These are phyloP conservation scores for Cucumis melo DNA, from an alignment of 306 rosid genomes.

Conservation along the genomic window DNA sequence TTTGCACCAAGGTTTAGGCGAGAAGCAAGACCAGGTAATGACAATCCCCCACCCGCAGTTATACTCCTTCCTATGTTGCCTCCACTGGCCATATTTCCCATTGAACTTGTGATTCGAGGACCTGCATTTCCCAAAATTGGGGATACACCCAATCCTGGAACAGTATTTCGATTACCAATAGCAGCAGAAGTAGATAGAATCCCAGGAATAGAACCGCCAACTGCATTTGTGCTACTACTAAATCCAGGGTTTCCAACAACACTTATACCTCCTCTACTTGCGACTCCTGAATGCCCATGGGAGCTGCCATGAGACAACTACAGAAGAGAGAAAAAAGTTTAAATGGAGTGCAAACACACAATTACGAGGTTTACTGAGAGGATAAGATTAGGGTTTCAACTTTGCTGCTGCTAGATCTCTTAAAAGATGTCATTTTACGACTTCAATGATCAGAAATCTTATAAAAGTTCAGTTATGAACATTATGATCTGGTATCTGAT, in stretches of 20 bases:
- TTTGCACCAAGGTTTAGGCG: constrained; percentile 66
- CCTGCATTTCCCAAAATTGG: constrained; percentile 77
- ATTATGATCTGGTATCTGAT: neutral
- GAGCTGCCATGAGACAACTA: constrained; percentile 88
- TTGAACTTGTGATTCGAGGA: constrained; percentile 77
- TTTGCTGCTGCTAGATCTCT: neutral
- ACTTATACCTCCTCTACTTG: constrained; percentile 96
- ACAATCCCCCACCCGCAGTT: constrained; percentile 71
- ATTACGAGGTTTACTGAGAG: constrained; percentile 8
- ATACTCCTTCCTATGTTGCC: constrained; percentile 67
- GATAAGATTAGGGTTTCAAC: neutral
- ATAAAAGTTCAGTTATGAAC: neutral
- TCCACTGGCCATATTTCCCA: constrained; percentile 89
- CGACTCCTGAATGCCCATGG: constrained; percentile 76
- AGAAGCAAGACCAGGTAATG: constrained; percentile 81
- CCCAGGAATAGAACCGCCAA: constrained; percentile 96
- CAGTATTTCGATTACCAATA: constrained; percentile 83
- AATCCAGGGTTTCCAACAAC: constrained; percentile 89
- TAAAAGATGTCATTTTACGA: neutral
- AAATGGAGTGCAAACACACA: neutral
- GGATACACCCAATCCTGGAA: constrained; percentile 85
- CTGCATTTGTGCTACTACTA: constrained; percentile 83
- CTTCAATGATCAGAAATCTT: neutral
- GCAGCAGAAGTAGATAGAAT: constrained; percentile 85
- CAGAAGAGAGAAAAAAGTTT: constrained; percentile 10